Base-by-base conservation (phyloP, 345 rosid species). In the Pugionium dolabratum region DNA sequence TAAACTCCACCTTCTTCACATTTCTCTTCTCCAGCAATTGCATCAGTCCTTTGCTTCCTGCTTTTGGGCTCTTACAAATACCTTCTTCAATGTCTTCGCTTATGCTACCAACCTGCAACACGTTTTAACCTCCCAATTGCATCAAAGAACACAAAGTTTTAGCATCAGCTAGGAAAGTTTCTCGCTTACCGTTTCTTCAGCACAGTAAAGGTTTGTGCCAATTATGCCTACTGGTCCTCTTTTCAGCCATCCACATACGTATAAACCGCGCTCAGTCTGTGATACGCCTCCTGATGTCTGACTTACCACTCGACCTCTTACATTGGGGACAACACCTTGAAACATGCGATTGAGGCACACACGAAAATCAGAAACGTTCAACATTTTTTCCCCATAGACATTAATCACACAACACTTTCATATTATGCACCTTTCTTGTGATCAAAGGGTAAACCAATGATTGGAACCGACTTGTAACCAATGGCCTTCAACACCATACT, bases 181-280 rank as follows among this genome's bases (percentile, higher is more conserved):
- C n/a, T 7, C 46, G 6, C 90, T 84, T 79, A 93, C 97, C 25
- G 95, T 90, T 86, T 88, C 95, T 66, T 90, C 95, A 0, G 97
- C 90, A 60, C 99, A 90, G 74, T 84, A 83, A 26, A 84, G 97
- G 80, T 94, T 88, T 59, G 97, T 90, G 49, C 78, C 96, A 48
- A 90, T 83, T 53, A 94, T 90, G 67, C 97, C 96, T 1, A 86
- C 86, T 47, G 97, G 95, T 71, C 96, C 97, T 78, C 97, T 83
- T 81, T 88, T 94, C 57, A 94, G 81, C 97, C 99, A 94, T 47
- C 95, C 99, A 59, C 96, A 86, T 11, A 86, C 99, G 31, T 94
- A 90, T 75, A 88, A 76, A n/a, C 99, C 96, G 2, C 60, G 75
- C 71, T 85, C 95, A 6, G 70, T 56, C 71, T 27, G 43, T 35